Evolutionary conservation across 148 eudicot genomes (phyloP).

Genomic region (Fagopyrum esculentum): DNA sequence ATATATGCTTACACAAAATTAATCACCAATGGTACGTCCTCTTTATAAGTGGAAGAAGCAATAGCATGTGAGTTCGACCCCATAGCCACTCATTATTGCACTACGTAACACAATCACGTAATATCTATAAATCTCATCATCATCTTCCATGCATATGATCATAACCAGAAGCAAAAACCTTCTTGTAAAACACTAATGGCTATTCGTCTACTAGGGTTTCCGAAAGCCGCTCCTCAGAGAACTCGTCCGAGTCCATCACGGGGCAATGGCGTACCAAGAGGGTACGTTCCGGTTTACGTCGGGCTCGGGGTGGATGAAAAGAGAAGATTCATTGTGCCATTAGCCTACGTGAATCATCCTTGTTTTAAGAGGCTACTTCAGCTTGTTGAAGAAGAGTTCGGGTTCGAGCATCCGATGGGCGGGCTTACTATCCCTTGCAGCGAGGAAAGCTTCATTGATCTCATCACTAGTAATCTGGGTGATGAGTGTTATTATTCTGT

Average conservation of each 20-base stretch:
- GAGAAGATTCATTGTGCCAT: conserved; percentile 44
- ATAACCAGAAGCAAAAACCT: not conserved
- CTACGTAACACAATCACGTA: not conserved
- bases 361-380: conserved; percentile 41
- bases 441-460: conserved; percentile 20
- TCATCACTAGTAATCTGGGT: conserved; percentile 2
- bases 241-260: not conserved
- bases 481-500: not conserved
- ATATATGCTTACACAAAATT: not conserved
- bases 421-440: conserved; percentile 43
- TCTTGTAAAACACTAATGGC: not conserved
- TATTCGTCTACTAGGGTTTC: not conserved
- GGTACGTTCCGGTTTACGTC: conserved; percentile 51
- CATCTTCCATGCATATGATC: not conserved
- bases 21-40: not conserved
- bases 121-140: not conserved
- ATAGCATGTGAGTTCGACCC: conserved; percentile 11
- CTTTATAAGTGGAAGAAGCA: not conserved
- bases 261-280: conserved; percentile 39
- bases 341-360: conserved; percentile 34
- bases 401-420: conserved; percentile 55
- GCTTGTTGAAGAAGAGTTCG: conserved; percentile 55
- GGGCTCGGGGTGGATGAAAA: conserved; percentile 27
- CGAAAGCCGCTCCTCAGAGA: not conserved
- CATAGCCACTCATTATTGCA: not conserved